These are phyloP conservation scores for Hymenochaete sp. DNA, from an alignment of 1,284 basidiomycete genomes.

Conservation along the genomic window DNA sequence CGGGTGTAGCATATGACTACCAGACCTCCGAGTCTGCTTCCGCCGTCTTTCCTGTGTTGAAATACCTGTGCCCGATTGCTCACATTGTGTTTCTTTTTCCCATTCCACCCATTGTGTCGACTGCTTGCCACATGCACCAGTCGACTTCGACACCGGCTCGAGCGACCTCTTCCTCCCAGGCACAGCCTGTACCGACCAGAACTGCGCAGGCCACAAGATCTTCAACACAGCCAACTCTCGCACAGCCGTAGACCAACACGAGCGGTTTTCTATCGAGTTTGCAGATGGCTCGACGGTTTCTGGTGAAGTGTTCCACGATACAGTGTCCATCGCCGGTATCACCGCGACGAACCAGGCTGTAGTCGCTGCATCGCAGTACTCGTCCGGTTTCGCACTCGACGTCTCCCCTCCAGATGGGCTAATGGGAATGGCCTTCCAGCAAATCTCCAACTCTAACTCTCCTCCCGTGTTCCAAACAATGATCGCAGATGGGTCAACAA, in stretches of 20 bases:
- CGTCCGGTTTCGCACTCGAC: conserved; percentile 29
- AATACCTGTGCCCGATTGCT: no score
- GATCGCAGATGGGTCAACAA: conserved; percentile 26
- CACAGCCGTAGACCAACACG: conserved; percentile 14
- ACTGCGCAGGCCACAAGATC: conserved; percentile 20
- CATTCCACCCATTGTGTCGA: no score
- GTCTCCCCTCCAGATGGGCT: conserved; percentile 40
- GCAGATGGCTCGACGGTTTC: conserved; percentile 19
- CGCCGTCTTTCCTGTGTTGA: no score
- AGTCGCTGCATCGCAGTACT: conserved; percentile 38
- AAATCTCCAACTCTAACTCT: conserved; percentile 21
- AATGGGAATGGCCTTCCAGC: conserved; percentile 28
- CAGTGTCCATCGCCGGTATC: conserved; percentile 23
- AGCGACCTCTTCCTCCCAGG: conserved; percentile 21
- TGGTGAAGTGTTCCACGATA: conserved; percentile 19
- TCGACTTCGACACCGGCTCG: conserved; percentile 20
- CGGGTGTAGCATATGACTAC: no score
- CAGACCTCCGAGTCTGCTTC: no score
- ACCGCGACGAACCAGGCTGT: conserved; percentile 23
- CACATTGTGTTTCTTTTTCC: no score
- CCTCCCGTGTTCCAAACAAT: conserved; percentile 26
- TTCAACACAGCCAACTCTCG: conserved; percentile 18
- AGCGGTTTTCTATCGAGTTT: conserved; percentile 19
- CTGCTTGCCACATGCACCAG: no score
- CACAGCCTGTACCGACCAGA: conserved; percentile 17